These are phyloP conservation scores for Rostrohypoxylon terebratum DNA, from an alignment of 495 filamentous ascomycete species.

Conservation along the genomic window DNA sequence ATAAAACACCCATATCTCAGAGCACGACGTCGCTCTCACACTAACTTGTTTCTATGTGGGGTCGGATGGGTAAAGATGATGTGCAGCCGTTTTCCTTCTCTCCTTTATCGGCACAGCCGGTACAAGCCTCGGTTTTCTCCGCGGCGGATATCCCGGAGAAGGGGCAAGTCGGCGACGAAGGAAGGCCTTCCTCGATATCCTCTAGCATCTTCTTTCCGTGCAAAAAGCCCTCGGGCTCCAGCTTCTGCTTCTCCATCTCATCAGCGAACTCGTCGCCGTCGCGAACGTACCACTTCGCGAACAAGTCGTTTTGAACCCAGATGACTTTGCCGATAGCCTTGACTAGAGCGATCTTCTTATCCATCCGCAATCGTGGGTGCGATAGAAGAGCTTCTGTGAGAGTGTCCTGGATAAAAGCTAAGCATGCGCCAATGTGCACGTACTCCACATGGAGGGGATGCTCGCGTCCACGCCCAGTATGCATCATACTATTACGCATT, in stretches of 20 bases:
- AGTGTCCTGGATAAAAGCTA: constrained; percentile 79
- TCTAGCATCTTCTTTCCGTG: constrained; percentile 59
- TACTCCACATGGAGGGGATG: constrained; percentile 80
- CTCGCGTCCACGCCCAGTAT: constrained; percentile 71
- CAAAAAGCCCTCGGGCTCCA: constrained; percentile 71
- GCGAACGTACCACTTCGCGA: constrained; percentile 78
- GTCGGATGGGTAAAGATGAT: constrained; percentile 27
- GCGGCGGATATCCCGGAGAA: constrained; percentile 40
- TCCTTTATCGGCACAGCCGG: constrained; percentile 29
- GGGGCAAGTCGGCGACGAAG: constrained; percentile 36
- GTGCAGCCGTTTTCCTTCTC: constrained; percentile 34
- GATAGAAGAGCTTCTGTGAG: constrained; percentile 78
- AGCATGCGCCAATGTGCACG: constrained; percentile 75
- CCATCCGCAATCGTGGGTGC: constrained; percentile 70
- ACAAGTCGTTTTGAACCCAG: constrained; percentile 85
- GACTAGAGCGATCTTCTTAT: constrained; percentile 73
- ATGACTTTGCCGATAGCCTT: constrained; percentile 70
- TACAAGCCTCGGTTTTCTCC: constrained; percentile 34
- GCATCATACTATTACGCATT: constrained; percentile 67
- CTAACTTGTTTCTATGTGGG: constrained; percentile 33
- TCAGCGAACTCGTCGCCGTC: constrained; percentile 78
- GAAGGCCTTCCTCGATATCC: constrained; percentile 44
- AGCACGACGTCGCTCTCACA: neutral
- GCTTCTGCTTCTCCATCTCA: constrained; percentile 66
- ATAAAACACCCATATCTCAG: neutral